phyloP scores from a whole-genome alignment of 2,329 filamentous ascomycete species.

The Penicillium sp. region DNA sequence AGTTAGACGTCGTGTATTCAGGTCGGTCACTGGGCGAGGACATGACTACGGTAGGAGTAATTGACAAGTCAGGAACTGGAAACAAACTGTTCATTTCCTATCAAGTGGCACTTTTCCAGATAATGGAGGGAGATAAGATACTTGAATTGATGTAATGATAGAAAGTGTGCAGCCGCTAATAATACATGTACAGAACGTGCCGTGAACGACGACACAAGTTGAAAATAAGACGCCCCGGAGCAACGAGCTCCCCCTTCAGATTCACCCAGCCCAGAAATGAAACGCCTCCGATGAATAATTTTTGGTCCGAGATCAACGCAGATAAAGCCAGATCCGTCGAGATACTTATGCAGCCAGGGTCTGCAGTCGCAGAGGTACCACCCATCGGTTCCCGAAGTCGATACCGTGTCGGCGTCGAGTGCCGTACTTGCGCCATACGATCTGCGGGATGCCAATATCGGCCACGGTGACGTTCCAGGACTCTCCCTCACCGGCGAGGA shows the following conservation, averaged over 20 bases:
- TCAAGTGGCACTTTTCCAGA: no score
- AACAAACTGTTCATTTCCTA: no score
- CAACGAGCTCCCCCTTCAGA: not conserved
- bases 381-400: constrained; percentile 86
- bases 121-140: not conserved
- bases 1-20: not conserved
- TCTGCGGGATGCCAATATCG: constrained; percentile 81
- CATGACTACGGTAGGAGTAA: not conserved
- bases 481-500: constrained; percentile 61
- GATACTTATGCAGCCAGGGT: constrained; percentile 28
- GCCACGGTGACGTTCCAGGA: constrained; percentile 79
- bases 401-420: constrained; percentile 80
- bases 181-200: constrained; percentile 4
- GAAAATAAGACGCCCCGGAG: not conserved
- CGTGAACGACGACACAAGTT: not conserved
- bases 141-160: not conserved
- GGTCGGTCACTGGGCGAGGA: not conserved
- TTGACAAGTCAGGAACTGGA: no score
- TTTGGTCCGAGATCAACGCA: not conserved
- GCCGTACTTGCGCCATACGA: constrained; percentile 82
- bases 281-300: constrained; percentile 2
- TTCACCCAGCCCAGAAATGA: not conserved
- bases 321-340: not conserved
- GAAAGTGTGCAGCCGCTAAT: constrained; percentile 4
- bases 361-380: constrained; percentile 65